Evolutionary conservation across 768 basidiomycete species (phyloP).

Genomic region (Auriscalpium orientale): DNA sequence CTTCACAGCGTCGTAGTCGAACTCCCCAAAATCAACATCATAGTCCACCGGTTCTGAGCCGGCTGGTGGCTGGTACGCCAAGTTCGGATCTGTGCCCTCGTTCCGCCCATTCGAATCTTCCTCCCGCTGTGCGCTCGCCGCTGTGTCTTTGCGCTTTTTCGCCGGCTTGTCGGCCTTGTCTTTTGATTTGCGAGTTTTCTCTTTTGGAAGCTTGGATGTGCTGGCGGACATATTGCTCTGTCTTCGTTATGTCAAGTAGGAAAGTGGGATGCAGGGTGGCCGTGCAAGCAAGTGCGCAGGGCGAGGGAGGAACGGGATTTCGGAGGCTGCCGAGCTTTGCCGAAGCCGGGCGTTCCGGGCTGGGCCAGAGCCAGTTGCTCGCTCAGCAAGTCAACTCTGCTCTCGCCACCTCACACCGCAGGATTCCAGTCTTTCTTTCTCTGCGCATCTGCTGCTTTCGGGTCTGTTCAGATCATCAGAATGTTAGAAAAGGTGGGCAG

Average conservation of each 20-base stretch:
- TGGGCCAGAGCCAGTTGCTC: too few species aligned
- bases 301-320: too few species aligned
- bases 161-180: not conserved
- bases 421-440: too few species aligned
- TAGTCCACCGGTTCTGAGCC: not conserved
- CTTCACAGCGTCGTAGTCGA: conserved; percentile 13
- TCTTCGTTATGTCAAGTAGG: too few species aligned
- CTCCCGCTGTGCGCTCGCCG: not conserved
- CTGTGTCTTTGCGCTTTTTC: not conserved
- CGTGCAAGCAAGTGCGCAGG: too few species aligned
- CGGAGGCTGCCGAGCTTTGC: too few species aligned
- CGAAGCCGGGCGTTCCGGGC: too few species aligned
- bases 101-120: not conserved
- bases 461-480: not conserved
- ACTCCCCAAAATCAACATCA: conserved; percentile 13
- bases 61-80: not conserved
- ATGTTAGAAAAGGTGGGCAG: not conserved
- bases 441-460: too few species aligned
- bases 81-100: not conserved
- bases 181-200: not conserved
- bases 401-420: too few species aligned
- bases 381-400: too few species aligned
- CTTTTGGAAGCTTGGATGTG: not conserved
- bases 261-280: too few species aligned
- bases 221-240: too few species aligned